These are phyloP conservation scores for Mycosarcoma maydis DNA, from an alignment of 1,284 basidiomycete species.

Conservation along the genomic window DNA sequence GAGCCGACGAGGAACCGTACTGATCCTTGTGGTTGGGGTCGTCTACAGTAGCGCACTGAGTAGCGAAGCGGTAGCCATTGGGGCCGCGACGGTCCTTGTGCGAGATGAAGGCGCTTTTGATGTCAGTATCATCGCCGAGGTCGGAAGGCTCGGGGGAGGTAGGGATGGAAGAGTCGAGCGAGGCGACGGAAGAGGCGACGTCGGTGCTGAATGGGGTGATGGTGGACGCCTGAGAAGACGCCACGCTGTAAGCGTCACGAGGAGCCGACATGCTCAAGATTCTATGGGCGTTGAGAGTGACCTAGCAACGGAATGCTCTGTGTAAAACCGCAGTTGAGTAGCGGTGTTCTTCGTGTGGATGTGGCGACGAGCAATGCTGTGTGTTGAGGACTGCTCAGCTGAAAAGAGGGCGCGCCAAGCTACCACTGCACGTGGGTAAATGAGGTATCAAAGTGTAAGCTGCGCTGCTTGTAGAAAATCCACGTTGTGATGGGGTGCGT, in stretches of 20 bases:
- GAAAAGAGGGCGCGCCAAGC: too few relatives aligned
- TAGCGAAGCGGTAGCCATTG: constrained; percentile 72
- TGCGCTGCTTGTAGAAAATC: too few relatives aligned
- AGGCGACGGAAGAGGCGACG: constrained; percentile 44
- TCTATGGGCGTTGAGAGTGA: not conserved
- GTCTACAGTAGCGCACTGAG: constrained; percentile 91
- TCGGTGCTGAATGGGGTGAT: constrained; percentile 38
- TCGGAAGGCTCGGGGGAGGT: constrained; percentile 48
- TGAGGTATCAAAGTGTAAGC: too few relatives aligned
- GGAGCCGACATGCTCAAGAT: constrained; percentile 25
- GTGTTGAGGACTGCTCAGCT: too few relatives aligned
- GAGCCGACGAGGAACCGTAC: constrained; percentile 90
- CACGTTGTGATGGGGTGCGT: too few relatives aligned
- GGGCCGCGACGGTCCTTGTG: constrained; percentile 52
- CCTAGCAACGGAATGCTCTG: not conserved
- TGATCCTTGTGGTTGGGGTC: constrained; percentile 87
- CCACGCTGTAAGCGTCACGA: constrained; percentile 23
- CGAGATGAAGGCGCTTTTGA: constrained; percentile 38
- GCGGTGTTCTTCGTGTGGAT: too few relatives aligned
- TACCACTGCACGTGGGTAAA: too few relatives aligned
- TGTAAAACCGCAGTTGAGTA: too few relatives aligned
- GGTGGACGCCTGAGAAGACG: constrained; percentile 46
- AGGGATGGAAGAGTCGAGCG: constrained; percentile 46
- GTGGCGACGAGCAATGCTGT: too few relatives aligned
- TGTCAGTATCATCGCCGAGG: constrained; percentile 32